These are phyloP conservation scores for Fomitopsis pulvina DNA, from an alignment of 768 basidiomycete species.

Conservation along the genomic window DNA sequence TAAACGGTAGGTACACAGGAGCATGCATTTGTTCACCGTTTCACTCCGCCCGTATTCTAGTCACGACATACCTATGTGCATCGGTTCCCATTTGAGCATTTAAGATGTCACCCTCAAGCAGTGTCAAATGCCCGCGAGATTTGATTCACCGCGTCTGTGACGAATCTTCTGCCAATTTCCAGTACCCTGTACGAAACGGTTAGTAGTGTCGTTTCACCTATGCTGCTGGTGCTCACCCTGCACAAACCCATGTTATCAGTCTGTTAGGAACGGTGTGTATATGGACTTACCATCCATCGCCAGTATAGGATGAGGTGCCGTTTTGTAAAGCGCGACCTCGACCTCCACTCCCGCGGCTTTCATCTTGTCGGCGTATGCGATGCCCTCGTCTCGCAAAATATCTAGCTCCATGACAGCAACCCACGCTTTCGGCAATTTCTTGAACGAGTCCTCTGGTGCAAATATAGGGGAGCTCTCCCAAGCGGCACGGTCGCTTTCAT, in stretches of 20 bases:
- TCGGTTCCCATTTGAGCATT: no score
- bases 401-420: conserved; percentile 61
- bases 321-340: conserved; percentile 50
- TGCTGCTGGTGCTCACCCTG: conserved; percentile 9
- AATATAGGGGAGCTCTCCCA: conserved; percentile 73
- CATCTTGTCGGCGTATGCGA: conserved; percentile 55
- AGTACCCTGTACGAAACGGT: conserved; percentile 26
- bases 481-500: conserved; percentile 48
- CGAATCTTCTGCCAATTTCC: conserved; percentile 29
- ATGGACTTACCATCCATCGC: conserved; percentile 59
- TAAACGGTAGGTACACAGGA: no score
- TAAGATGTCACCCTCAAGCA: background rate
- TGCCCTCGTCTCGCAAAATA: conserved; percentile 60
- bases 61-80: no score
- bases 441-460: conserved; percentile 49
- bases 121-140: conserved; percentile 28
- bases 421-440: conserved; percentile 50
- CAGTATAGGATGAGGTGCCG: conserved; percentile 67
- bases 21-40: no score
- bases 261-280: background rate
- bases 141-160: conserved; percentile 30
- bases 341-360: conserved; percentile 43
- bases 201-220: background rate
- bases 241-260: background rate
- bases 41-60: no score